These are phyloP conservation scores for Physcia stellaris DNA, from an alignment of 495 filamentous ascomycete species.

Conservation along the genomic window DNA sequence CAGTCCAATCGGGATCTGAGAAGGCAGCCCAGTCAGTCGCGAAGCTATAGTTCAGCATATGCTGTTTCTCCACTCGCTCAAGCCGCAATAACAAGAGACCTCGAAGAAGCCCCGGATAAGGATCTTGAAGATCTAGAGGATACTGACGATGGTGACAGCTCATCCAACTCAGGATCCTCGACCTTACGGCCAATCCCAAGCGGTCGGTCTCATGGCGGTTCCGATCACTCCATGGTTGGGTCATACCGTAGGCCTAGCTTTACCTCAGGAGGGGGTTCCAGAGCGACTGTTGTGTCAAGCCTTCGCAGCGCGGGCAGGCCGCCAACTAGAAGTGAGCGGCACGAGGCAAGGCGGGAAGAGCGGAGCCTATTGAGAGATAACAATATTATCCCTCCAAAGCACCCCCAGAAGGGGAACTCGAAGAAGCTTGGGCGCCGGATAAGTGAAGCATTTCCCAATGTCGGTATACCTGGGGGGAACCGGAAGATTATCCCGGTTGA, in stretches of 20 bases:
- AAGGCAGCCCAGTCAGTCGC: too few relatives aligned
- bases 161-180: slow-evolving; percentile 30
- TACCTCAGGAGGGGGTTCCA: slow-evolving; percentile 48
- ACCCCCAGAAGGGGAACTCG: slow-evolving; percentile 41
- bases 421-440: slow-evolving; percentile 10
- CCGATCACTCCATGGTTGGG: slow-evolving; percentile 43
- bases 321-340: slow-evolving; percentile 44
- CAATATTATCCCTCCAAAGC: slow-evolving; percentile 53
- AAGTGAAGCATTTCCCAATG: slow-evolving; percentile 3
- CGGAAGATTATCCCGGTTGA: slow-evolving; percentile 2
- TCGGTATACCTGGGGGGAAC: slow-evolving; percentile 7
- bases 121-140: slow-evolving; percentile 30
- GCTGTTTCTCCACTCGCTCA: slow-evolving; percentile 42
- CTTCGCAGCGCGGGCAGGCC: slow-evolving; percentile 5
- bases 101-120: slow-evolving; percentile 36
- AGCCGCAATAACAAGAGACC: slow-evolving; percentile 53
- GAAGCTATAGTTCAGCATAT: too few relatives aligned
- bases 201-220: slow-evolving; percentile 20
- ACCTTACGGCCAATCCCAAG: slow-evolving; percentile 2
- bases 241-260: slow-evolving; percentile 56
- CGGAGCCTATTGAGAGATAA: slow-evolving; percentile 66
- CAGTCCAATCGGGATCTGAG: too few relatives aligned
- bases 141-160: slow-evolving; percentile 24
- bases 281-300: slow-evolving; percentile 28
- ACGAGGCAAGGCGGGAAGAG: slow-evolving; percentile 56